Evolutionary conservation across 345 rosid species (phyloP), one percentile per base, ranked within the genome.

Genomic region (Citrus cavaleriei): DNA sequence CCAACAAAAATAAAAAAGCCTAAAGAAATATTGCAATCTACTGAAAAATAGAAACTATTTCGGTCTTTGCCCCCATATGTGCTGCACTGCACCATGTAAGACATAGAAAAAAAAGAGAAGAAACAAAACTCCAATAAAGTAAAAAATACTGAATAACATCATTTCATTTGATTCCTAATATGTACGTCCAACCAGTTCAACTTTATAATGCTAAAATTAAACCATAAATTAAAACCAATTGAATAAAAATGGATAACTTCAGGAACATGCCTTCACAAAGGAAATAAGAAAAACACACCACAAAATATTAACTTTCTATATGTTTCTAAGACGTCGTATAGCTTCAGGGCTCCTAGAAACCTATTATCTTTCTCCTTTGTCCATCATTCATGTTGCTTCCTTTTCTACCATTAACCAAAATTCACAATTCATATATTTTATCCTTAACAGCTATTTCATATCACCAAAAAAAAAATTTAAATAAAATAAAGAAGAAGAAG

Each of bases 341-440:
- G 98, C 93, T 90, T 90, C 84, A 95, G 84, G 87, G 98, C 99
- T 83, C 92, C 98, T 6, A 93, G 87, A 84, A 95, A 93, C 88
- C 96, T 88, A 78, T 89, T 88, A 77, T 95, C 98, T 82, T 95
- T 98, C 85, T 95, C 99, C 79, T 91, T 97, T 4, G 97, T 93
- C 99, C 99, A 93, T 77, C 95, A 80, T 82, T 95, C 98, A 5
- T 98, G 90, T 84, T 95, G 97, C 84, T 95, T 95, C 81, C 99
- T 89, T 38, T 91, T 77, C 99, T 95, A 87, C 71, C 74, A 85
- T 60, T 28, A 61, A 22, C 13, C 55, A 81, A 68, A 83, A 70
- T 78, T 81, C 71, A 76, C 19, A 57, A 71, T 70, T 82, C 76
- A 82, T 78, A 55, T 74, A 34, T 34, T 58, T 19, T 59, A 25